Evolutionary conservation across 768 basidiomycete genomes (phyloP), one percentile per base, ranked within the genome.

Genomic region (Trametes cingulata): DNA sequence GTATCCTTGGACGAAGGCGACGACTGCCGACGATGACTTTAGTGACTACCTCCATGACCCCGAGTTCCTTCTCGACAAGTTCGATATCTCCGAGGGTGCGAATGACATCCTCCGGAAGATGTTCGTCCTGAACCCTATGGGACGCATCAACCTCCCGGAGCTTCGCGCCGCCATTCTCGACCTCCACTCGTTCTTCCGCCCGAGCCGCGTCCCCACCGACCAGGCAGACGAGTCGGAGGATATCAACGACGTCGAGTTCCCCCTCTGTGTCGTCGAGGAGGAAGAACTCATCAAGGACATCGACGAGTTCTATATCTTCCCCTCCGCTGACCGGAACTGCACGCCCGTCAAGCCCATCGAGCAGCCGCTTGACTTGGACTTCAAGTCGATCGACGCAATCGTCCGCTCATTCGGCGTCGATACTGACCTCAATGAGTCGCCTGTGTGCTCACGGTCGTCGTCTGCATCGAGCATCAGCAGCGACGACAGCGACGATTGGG

Each of bases 51-150:
- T 82, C 47, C 73, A 80, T 67, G 72, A 75, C 27, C 71, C 78
- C 59, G 80, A 79, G 69, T 94, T 95, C 77, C 73, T 85, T 20
- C 75, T 76, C 45, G 50, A 62, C 29, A 78, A 80, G 68, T 74
- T 85, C 8, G 80, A 80, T 45, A 78, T 85, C 70, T 83, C 83
- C 12, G 62, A 69, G 20, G 73, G 71, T 42, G 75, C 77, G 56
- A 77, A 82, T 69, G 69, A 71, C 19, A 74, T 84, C 56, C 75
- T 85, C 59, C 75, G 76, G 51, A 72, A 72, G 27, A 75, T 93
- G 58, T 92, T 95, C 75, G 73, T 76, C n/a, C 71, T 87, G 48
- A 83, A 91, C 68, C 87, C 90, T 4, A 58, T 74, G 4, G 68
- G 71, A 22, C 86, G 92, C 27, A 84, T 87, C 53, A 77, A 81